phyloP scores from a whole-genome alignment of 257 asterid species.

The Penstemon barbatus region DNA sequence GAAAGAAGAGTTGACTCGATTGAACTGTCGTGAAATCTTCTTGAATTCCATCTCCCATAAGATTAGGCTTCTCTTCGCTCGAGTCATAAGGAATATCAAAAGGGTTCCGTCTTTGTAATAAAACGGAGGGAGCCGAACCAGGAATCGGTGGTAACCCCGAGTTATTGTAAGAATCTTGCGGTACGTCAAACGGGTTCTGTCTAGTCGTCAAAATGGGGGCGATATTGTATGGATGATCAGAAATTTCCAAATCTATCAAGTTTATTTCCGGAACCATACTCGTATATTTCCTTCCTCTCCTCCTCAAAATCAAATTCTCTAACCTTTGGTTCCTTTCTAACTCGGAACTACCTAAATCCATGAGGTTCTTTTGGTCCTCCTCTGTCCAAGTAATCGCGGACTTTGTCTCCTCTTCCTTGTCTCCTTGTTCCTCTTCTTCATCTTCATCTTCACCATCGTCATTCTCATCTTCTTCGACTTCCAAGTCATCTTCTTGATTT shows the following conservation, averaged over 20 bases:
- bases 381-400: constrained; percentile 81
- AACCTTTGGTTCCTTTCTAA: constrained; percentile 80
- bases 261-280: constrained; percentile 57
- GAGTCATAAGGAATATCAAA: constrained; percentile 86
- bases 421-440: constrained; percentile 52
- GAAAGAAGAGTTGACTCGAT: constrained; percentile 55
- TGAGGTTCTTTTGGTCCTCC: constrained; percentile 90
- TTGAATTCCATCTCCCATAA: constrained; percentile 62
- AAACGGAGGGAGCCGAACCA: constrained; percentile 91
- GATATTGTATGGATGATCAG: constrained; percentile 61
- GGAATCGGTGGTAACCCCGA: constrained; percentile 77
- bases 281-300: constrained; percentile 66
- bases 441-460: constrained; percentile 66
- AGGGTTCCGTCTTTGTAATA: constrained; percentile 72
- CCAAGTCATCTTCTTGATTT: constrained; percentile 47
- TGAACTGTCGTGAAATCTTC: constrained; percentile 55
- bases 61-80: constrained; percentile 82
- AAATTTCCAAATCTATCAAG: constrained; percentile 74
- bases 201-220: constrained; percentile 67
- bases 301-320: constrained; percentile 79
- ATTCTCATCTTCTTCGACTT: constrained; percentile 53
- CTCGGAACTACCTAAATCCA: constrained; percentile 89
- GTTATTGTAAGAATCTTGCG: constrained; percentile 48
- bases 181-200: constrained; percentile 67
- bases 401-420: constrained; percentile 50